A percentile compares a stretch with the other conserved stretches of the same genome.
These are phyloP conservation scores for Rhodotorula babjevae DNA, from an alignment of 768 basidiomycete species.

Conservation along the genomic window DNA sequence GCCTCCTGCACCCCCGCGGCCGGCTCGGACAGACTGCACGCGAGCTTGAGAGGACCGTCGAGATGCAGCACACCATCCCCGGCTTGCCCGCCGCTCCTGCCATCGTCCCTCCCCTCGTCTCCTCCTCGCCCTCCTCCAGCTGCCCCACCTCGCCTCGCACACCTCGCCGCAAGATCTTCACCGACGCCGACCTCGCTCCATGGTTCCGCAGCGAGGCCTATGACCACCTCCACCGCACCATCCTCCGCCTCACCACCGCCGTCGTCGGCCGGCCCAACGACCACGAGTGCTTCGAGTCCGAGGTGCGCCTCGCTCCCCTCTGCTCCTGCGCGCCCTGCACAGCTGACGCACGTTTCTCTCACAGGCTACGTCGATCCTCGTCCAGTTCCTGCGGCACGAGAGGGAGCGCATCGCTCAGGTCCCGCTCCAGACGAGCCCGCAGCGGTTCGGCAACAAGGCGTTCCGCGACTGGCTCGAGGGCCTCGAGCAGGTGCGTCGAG, in stretches of 20 bases:
- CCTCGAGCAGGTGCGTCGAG: slow-evolving; percentile 62
- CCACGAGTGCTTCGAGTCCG: slow-evolving; percentile 52
- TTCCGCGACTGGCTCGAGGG: slow-evolving; percentile 78
- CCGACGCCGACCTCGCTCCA: slow-evolving; percentile 67
- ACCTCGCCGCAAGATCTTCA: slow-evolving; percentile 54
- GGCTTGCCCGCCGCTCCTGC: not conserved
- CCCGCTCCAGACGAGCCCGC: slow-evolving; percentile 56
- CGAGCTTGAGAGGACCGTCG: no score
- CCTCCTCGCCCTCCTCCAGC: not conserved
- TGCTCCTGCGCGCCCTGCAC: no score
- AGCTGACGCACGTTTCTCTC: not conserved
- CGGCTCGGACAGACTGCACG: no score
- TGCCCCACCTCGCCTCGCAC: not conserved
- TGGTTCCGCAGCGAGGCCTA: slow-evolving; percentile 72
- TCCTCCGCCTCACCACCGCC: slow-evolving; percentile 67
- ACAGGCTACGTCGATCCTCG: slow-evolving; percentile 50
- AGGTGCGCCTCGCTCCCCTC: slow-evolving; percentile 56
- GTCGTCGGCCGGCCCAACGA: slow-evolving; percentile 69
- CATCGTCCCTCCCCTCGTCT: not conserved
- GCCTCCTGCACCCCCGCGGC: no score
- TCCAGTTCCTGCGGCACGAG: slow-evolving; percentile 61
- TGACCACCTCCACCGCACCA: slow-evolving; percentile 60
- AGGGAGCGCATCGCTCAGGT: slow-evolving; percentile 74
- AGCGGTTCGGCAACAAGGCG: slow-evolving; percentile 66
- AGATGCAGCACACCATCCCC: not conserved